Evolutionary conservation across 768 basidiomycete species (phyloP).

Genomic region (Mycena venus): DNA sequence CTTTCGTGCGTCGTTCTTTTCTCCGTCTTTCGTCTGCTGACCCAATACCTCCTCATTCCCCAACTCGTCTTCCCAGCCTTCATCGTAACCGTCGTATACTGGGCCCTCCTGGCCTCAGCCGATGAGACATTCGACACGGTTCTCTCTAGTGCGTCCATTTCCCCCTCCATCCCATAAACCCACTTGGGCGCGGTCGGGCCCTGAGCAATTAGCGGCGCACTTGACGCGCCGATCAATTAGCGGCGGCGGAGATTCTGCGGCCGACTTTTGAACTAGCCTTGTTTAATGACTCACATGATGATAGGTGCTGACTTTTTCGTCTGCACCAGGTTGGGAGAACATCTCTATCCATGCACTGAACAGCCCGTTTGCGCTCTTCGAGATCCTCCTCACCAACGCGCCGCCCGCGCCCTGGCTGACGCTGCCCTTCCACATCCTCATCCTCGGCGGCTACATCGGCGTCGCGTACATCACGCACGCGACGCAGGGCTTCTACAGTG

Average conservation of each 20-base stretch:
- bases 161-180: neutral
- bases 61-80: slow-evolving; percentile 60
- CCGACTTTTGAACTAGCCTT: too few relatives aligned
- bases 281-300: too few relatives aligned
- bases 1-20: slow-evolving; percentile 62
- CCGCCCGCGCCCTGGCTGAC: slow-evolving; percentile 67
- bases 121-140: slow-evolving; percentile 54
- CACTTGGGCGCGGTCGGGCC: too few relatives aligned
- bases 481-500: slow-evolving; percentile 76
- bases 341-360: slow-evolving; percentile 76
- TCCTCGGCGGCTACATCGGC: slow-evolving; percentile 71
- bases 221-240: neutral
- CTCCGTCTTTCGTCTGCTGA: neutral
- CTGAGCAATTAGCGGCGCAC: neutral
- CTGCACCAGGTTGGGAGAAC: slow-evolving; percentile 69
- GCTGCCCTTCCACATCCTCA: slow-evolving; percentile 59
- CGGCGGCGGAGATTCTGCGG: neutral
- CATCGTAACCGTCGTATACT: slow-evolving; percentile 74
- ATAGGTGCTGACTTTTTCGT: neutral
- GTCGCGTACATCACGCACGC: slow-evolving; percentile 77
- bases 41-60: neutral
- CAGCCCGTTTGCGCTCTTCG: slow-evolving; percentile 65
- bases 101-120: slow-evolving; percentile 64
- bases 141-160: slow-evolving; percentile 52
- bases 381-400: slow-evolving; percentile 67